A percentile compares a stretch with the other conserved stretches of the same genome.
phyloP scores from a whole-genome alignment of 805 yeast genomes.

The Saturnispora zaruensis region DNA sequence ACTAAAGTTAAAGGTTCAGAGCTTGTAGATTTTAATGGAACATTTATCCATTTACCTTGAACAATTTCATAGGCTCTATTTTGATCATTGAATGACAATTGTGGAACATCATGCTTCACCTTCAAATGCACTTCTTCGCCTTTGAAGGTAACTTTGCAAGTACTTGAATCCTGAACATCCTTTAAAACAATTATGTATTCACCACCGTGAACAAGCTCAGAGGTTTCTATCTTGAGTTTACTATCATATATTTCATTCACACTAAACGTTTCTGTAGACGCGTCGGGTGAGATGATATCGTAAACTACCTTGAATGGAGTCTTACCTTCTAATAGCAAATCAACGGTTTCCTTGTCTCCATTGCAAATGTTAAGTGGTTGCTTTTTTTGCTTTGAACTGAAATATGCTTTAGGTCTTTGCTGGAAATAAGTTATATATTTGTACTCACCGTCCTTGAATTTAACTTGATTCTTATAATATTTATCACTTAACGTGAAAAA shows the following conservation, averaged over 20 bases:
- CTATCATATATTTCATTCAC: conserved; percentile 34
- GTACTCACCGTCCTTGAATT: conserved; percentile 32
- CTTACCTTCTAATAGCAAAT: conserved; percentile 63
- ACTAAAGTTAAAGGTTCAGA: conserved; percentile 27
- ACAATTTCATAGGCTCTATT: conserved; percentile 34
- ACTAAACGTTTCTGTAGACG: conserved; percentile 34
- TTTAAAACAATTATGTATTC: conserved; percentile 55
- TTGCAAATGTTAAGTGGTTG: conserved; percentile 24
- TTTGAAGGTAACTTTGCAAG: conserved; percentile 66
- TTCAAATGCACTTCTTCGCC: conserved; percentile 56
- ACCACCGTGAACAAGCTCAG: conserved; percentile 58
- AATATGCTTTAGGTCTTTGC: conserved; percentile 52
- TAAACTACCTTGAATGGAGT: conserved; percentile 70
- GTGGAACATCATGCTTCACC: conserved; percentile 65
- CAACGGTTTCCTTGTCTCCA: conserved; percentile 33
- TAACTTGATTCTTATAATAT: conserved; percentile 36
- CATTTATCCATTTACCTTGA: conserved; percentile 48
- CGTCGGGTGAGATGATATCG: conserved; percentile 53
- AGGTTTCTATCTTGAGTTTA: conserved; percentile 40
- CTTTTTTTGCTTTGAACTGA: conserved; percentile 20
- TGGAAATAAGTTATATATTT: conserved; percentile 64
- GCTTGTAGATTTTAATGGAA: conserved; percentile 41
- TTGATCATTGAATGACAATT: conserved; percentile 27
- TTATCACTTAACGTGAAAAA: conserved; percentile 60
- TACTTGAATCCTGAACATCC: conserved; percentile 64